A percentile compares a stretch with the other conserved stretches of the same genome.
phyloP scores from a whole-genome alignment of 495 filamentous ascomycete species.

The Annulohypoxylon nitens region DNA sequence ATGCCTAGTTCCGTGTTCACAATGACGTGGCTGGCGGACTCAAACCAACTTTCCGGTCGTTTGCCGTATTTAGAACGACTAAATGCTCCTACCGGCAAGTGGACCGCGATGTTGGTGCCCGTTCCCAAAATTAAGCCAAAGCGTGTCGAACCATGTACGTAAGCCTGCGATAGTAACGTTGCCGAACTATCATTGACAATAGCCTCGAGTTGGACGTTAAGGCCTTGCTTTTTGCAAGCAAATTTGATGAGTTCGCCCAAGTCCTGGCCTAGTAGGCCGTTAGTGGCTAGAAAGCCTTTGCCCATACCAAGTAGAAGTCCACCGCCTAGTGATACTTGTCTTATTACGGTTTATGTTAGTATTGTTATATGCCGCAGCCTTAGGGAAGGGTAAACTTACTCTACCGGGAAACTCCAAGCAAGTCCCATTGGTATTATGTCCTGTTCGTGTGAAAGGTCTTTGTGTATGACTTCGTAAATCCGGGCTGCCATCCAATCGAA shows the following conservation, averaged over 20 bases:
- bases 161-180: conserved; percentile 82
- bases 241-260: conserved; percentile 65
- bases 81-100: conserved; percentile 67
- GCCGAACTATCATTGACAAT: conserved; percentile 90
- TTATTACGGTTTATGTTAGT: conserved; percentile 51
- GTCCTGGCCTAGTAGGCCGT: conserved; percentile 64
- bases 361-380: neutral
- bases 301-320: conserved; percentile 86
- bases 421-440: conserved; percentile 71
- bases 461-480: conserved; percentile 69
- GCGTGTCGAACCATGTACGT: conserved; percentile 73
- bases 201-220: conserved; percentile 75
- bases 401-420: conserved; percentile 90
- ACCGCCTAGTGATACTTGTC: conserved; percentile 81
- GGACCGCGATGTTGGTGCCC: conserved; percentile 66
- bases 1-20: conserved; percentile 92
- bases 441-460: conserved; percentile 51
- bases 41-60: conserved; percentile 68
- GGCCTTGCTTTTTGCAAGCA: conserved; percentile 58
- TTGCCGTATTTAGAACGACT: conserved; percentile 62
- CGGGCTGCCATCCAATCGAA: conserved; percentile 88
- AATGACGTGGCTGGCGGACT: conserved; percentile 68
- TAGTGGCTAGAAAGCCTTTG: conserved; percentile 76
- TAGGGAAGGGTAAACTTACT: conserved; percentile 63
- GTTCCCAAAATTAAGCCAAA: conserved; percentile 70